phyloP scores from a whole-genome alignment of 2,329 filamentous ascomycete species.

The Aureobasidium sp. region DNA sequence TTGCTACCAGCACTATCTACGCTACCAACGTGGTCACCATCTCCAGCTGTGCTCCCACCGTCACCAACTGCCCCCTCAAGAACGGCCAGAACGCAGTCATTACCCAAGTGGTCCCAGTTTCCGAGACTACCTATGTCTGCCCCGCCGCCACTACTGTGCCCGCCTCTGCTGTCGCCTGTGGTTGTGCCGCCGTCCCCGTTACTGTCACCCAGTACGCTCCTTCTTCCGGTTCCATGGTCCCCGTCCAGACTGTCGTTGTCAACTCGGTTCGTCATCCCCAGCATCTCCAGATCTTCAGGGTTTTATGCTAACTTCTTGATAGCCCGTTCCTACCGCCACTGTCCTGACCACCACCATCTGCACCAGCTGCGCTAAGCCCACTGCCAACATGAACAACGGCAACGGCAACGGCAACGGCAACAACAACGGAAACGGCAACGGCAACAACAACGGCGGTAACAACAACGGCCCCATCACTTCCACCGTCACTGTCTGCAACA shows the following conservation, averaged over 20 bases:
- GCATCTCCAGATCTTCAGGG: too few relatives aligned
- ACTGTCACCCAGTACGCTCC: conserved; percentile 8
- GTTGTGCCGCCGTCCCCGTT: background rate
- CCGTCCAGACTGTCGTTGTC: conserved; percentile 11
- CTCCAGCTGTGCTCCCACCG: conserved; percentile 9
- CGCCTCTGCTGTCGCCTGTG: conserved; percentile 22
- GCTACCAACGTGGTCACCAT: conserved; percentile 7
- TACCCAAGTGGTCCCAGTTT: background rate
- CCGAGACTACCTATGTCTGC: background rate
- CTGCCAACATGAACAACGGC: conserved; percentile 7
- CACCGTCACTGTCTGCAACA: conserved; percentile 11
- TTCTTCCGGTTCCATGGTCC: conserved; percentile 17
- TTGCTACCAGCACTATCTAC: conserved; percentile 6
- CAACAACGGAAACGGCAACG: background rate
- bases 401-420: background rate
- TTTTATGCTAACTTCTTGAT: too few relatives aligned
- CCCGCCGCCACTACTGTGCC: background rate
- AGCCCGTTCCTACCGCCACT: conserved; percentile 7
- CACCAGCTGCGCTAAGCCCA: background rate
- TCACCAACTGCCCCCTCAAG: conserved; percentile 12
- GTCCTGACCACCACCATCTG: conserved; percentile 8
- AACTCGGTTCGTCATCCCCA: too few relatives aligned
- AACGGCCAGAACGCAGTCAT: background rate
- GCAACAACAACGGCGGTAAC: background rate
- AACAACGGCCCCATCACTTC: background rate